Evolutionary conservation across 164 flowering plant species (phyloP).

Genomic region (Saururus chinensis): DNA sequence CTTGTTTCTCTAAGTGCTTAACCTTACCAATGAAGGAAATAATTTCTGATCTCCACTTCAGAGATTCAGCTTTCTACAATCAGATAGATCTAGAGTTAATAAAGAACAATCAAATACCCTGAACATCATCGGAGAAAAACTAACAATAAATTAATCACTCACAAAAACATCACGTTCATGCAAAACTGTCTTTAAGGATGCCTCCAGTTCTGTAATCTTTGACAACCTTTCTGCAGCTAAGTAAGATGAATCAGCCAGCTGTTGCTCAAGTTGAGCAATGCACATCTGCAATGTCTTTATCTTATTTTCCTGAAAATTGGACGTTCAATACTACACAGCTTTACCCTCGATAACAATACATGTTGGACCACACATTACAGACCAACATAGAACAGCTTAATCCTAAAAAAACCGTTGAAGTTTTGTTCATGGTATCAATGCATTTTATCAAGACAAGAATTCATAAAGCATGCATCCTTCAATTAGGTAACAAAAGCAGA

Average conservation of each 20-base stretch:
- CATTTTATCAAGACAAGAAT: no score
- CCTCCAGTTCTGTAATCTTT: conserved; percentile 1
- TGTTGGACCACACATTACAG: no score
- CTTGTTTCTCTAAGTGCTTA: background rate
- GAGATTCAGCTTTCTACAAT: conserved; percentile 1
- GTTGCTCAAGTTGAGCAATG: background rate
- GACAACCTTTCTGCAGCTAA: conserved; percentile 1
- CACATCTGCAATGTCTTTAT: background rate
- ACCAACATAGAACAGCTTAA: no score
- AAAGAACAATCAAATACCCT: background rate
- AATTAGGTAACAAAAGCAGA: no score
- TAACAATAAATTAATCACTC: background rate
- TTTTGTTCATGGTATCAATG: no score
- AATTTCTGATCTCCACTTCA: background rate
- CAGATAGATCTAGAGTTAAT: background rate
- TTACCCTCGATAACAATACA: no score
- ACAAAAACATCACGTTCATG: background rate
- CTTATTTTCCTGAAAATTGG: background rate
- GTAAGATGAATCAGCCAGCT: background rate
- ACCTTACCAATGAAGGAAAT: background rate
- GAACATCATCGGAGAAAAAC: background rate
- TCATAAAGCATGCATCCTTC: no score
- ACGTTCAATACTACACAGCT: no score
- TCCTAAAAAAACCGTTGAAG: no score
- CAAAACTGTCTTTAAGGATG: background rate